These are phyloP conservation scores for Wickerhamomyces bovis DNA, from an alignment of 805 yeast species.

Conservation along the genomic window DNA sequence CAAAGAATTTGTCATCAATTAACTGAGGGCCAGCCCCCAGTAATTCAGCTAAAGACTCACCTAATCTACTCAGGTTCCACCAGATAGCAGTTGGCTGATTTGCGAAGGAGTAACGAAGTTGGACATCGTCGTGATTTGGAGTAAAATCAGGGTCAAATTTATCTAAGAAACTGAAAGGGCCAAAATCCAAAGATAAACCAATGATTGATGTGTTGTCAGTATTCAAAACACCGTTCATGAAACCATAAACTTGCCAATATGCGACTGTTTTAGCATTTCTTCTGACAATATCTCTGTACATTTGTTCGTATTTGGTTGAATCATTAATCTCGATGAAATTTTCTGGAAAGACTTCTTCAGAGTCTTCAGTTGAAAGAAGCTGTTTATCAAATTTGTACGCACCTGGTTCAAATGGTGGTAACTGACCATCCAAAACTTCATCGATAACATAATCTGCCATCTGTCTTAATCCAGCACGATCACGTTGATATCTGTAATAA, in stretches of 20 bases:
- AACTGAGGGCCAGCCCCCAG: slow-evolving; percentile 63
- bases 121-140: slow-evolving; percentile 83
- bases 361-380: slow-evolving; percentile 20
- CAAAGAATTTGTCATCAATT: slow-evolving; percentile 37
- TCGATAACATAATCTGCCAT: slow-evolving; percentile 70
- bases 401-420: slow-evolving; percentile 25
- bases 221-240: slow-evolving; percentile 88
- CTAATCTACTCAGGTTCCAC: slow-evolving; percentile 88
- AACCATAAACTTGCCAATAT: slow-evolving; percentile 87
- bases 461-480: slow-evolving; percentile 51
- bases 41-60: slow-evolving; percentile 76
- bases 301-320: slow-evolving; percentile 56
- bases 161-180: slow-evolving; percentile 92
- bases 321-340: slow-evolving; percentile 25
- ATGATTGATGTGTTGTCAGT: slow-evolving; percentile 90
- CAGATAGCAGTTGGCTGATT: slow-evolving; percentile 83
- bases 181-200: slow-evolving; percentile 88
- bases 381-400: slow-evolving; percentile 16
- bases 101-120: slow-evolving; percentile 66
- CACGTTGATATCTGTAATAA: slow-evolving; percentile 67
- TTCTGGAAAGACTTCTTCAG: slow-evolving; percentile 17
- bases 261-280: slow-evolving; percentile 77
- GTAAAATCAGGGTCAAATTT: slow-evolving; percentile 75
- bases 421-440: slow-evolving; percentile 41
- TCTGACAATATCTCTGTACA: slow-evolving; percentile 66